Percentiles rank a stretch among this genome's conserved stretches.
These are phyloP conservation scores for Perkinsus olseni DNA, from an alignment of 169 alveolate species.

Conservation along the genomic window DNA sequence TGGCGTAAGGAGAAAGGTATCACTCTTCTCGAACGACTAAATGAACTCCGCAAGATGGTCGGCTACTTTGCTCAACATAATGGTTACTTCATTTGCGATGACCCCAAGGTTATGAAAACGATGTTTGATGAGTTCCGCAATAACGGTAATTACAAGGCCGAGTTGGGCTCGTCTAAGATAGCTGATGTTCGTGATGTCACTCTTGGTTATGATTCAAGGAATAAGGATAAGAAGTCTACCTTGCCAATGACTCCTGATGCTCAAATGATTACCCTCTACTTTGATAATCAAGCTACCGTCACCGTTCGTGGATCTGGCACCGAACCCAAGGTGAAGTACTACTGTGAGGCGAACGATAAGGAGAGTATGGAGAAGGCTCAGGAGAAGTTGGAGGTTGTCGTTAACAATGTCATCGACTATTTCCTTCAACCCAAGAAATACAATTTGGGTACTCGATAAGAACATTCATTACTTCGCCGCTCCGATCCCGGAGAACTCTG, in stretches of 20 bases:
- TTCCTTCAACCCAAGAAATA: conserved; percentile 39
- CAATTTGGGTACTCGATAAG: background rate
- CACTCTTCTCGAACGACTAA: conserved; percentile 27
- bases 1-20: background rate
- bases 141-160: conserved; percentile 24
- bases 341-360: conserved; percentile 26
- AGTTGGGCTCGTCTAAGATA: conserved; percentile 38
- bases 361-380: conserved; percentile 33
- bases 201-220: conserved; percentile 42
- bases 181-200: conserved; percentile 41
- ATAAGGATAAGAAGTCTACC: conserved; percentile 37
- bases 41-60: conserved; percentile 25
- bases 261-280: conserved; percentile 42
- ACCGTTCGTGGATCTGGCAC: conserved; percentile 47
- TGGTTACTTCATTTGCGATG: conserved; percentile 37
- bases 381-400: conserved; percentile 34
- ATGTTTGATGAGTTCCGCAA: conserved; percentile 42
- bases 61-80: conserved; percentile 41
- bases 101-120: conserved; percentile 23
- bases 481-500: too few relatives aligned
- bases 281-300: conserved; percentile 37
- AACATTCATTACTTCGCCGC: too few relatives aligned
- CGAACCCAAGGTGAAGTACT: conserved; percentile 52
- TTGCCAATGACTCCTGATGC: conserved; percentile 41
- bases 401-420: conserved; percentile 36